A percentile compares a stretch with the other conserved stretches of the same genome.
These are phyloP conservation scores for Escallonia herrerae DNA, from an alignment of 129 eudicot genomes.

Conservation along the genomic window DNA sequence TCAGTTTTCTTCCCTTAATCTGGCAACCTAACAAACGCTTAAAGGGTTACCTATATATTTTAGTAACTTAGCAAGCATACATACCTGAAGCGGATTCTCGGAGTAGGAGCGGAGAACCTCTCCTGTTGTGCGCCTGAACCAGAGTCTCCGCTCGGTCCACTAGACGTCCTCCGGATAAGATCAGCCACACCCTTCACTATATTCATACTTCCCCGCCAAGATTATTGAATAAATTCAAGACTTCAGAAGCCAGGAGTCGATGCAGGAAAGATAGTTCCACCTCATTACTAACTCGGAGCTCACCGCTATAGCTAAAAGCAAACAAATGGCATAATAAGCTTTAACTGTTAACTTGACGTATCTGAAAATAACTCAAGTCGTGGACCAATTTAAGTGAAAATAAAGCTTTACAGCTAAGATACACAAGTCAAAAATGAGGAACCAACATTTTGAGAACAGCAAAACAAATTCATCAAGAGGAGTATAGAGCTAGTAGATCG, in stretches of 20 bases:
- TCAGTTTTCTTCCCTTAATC: too few relatives aligned
- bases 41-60: too few relatives aligned
- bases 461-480: too few relatives aligned
- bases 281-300: constrained; percentile 16
- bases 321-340: too few relatives aligned
- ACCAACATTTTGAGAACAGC: too few relatives aligned
- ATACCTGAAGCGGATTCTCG: constrained; percentile 69
- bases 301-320: not conserved
- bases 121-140: constrained; percentile 39
- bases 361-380: too few relatives aligned
- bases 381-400: too few relatives aligned
- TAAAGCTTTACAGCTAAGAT: too few relatives aligned
- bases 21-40: too few relatives aligned
- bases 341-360: too few relatives aligned
- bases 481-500: too few relatives aligned
- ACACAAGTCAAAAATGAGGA: too few relatives aligned
- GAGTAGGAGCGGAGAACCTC: constrained; percentile 60
- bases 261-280: not conserved
- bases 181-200: constrained; percentile 96
- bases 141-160: constrained; percentile 53
- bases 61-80: not conserved
- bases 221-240: constrained; percentile 26
- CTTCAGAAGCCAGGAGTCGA: constrained; percentile 10
- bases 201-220: constrained; percentile 73
- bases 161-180: constrained; percentile 76